These are phyloP conservation scores for Schizosaccharomyces versatilis DNA, from an alignment of 1,139 yeast genomes.

Conservation along the genomic window DNA sequence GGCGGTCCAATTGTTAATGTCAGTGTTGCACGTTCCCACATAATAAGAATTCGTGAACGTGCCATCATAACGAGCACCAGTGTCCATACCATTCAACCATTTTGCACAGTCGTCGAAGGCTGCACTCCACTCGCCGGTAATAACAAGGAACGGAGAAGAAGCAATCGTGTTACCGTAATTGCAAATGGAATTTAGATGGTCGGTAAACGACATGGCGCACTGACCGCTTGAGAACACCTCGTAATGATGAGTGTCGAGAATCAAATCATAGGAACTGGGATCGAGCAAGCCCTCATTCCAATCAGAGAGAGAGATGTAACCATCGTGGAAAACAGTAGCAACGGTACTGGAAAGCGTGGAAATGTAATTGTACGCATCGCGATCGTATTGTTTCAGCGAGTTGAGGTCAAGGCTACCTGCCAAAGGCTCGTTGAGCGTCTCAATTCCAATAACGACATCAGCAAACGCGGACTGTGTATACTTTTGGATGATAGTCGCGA, in stretches of 20 bases:
- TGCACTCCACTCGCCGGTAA: conserved; percentile 84
- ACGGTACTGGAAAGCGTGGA: conserved; percentile 20
- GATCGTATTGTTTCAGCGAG: conserved; percentile 34
- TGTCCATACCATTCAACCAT: conserved; percentile 42
- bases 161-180: conserved; percentile 31
- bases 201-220: conserved; percentile 32
- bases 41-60: conserved; percentile 19
- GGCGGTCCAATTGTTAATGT: conserved; percentile 12
- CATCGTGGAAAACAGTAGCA: conserved; percentile 40
- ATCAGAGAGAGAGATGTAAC: conserved; percentile 28
- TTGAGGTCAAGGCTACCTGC: conserved; percentile 44
- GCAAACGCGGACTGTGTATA: conserved; percentile 42
- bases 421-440: conserved; percentile 75
- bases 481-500: conserved; percentile 27
- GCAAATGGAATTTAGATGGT: conserved; percentile 45
- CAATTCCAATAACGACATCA: conserved; percentile 66
- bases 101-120: conserved; percentile 71
- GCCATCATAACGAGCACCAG: conserved; percentile 4
- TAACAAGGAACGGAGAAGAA: conserved; percentile 29
- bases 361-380: conserved; percentile 31
- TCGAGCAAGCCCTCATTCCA: conserved; percentile 11
- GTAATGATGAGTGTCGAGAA: conserved; percentile 28
- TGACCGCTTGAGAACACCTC: conserved; percentile 60
- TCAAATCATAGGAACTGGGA: conserved; percentile 1
- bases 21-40: conserved; percentile 37